A percentile compares a stretch with the other conserved stretches of the same genome.
phyloP scores from a whole-genome alignment of 805 yeast genomes.

The Candida hungchunana region DNA sequence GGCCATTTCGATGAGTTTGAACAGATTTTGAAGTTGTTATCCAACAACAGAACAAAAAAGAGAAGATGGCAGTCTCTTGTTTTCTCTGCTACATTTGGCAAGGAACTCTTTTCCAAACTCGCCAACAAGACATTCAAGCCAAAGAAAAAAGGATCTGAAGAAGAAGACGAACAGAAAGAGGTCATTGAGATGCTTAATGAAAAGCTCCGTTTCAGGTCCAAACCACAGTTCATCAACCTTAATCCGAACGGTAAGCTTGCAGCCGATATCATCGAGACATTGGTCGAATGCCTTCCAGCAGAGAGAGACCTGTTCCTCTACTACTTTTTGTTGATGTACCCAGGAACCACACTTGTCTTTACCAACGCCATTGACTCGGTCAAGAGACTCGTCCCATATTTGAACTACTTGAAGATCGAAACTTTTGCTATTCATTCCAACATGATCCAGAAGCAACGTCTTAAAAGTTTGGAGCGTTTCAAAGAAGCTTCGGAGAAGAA shows the following conservation, averaged over 20 bases:
- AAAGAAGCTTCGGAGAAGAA: constrained; percentile 42
- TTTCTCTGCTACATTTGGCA: constrained; percentile 92
- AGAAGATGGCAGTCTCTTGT: constrained; percentile 75
- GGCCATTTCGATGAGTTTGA: constrained; percentile 95
- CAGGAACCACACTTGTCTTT: constrained; percentile 86
- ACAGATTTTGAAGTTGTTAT: constrained; percentile 64
- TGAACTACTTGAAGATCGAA: constrained; percentile 65
- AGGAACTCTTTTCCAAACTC: constrained; percentile 75
- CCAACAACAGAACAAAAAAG: constrained; percentile 44
- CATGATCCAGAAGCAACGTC: constrained; percentile 91
- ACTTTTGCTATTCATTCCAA: constrained; percentile 82
- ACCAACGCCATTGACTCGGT: constrained; percentile 96
- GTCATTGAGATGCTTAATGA: constrained; percentile 60
- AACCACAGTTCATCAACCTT: constrained; percentile 74
- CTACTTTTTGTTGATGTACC: constrained; percentile 79
- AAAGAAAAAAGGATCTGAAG: constrained; percentile 25
- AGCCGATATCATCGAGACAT: constrained; percentile 70
- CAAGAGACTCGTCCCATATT: constrained; percentile 72
- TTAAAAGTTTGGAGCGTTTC: constrained; percentile 81
- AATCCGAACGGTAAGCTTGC: constrained; percentile 83
- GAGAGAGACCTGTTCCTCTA: constrained; percentile 89
- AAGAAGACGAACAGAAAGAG: constrained; percentile 43
- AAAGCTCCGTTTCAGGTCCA: constrained; percentile 67
- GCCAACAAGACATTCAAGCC: constrained; percentile 34
- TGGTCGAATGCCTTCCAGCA: constrained; percentile 85